A percentile compares a stretch with the other conserved stretches of the same genome.
Conservation (phyloP, 257 asterid species). For the Solanum virginianum region DNA sequence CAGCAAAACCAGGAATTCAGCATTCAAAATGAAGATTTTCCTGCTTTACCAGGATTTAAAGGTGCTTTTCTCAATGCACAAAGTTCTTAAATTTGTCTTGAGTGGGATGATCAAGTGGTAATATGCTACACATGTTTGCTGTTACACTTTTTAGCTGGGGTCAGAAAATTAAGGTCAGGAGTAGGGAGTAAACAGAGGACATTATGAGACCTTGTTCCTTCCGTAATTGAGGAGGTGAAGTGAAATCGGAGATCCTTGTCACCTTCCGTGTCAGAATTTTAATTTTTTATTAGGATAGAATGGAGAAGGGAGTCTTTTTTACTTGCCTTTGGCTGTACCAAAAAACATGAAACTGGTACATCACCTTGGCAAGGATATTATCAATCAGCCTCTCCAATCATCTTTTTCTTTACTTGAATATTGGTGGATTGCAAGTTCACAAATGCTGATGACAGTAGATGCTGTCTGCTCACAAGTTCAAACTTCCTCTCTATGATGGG, state of each 20-base stretch:
- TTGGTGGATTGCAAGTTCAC: background rate
- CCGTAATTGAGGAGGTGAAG: background rate
- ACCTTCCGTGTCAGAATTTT: background rate
- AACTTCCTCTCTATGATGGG: background rate
- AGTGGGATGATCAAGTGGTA: background rate
- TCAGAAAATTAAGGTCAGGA: background rate
- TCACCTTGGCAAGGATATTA: background rate
- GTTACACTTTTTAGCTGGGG: background rate
- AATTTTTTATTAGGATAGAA: background rate
- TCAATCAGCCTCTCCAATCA: background rate
- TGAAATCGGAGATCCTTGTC: background rate
- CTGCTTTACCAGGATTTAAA: slow-evolving; percentile 89
- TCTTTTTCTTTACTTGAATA: background rate
- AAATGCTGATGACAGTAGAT: background rate
- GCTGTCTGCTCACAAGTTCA: background rate
- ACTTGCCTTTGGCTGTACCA: background rate
- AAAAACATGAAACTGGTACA: background rate
- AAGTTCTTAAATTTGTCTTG: background rate
- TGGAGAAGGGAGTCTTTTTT: background rate
- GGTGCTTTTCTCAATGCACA: slow-evolving; percentile 25
- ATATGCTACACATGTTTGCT: background rate
- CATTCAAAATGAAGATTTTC: slow-evolving; percentile 95
- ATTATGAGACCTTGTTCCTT: background rate
- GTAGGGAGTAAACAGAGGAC: background rate
- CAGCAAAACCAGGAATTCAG: slow-evolving; percentile 94